phyloP scores from a whole-genome alignment of 2,329 filamentous ascomycete species.

The Ophiocordyceps australis region DNA sequence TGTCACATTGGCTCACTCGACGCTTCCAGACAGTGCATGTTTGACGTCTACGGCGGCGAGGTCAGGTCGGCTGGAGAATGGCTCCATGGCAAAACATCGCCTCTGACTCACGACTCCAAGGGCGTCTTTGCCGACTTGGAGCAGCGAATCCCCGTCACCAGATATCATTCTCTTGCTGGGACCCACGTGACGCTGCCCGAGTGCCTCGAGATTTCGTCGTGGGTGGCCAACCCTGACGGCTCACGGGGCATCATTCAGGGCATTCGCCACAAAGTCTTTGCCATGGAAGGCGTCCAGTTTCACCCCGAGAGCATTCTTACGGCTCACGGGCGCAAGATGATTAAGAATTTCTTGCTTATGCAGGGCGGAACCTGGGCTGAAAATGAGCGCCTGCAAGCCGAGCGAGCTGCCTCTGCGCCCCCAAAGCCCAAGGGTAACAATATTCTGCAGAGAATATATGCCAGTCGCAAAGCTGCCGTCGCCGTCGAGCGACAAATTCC shows the following conservation, averaged over 20 bases:
- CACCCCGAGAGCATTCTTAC: conserved; percentile 96
- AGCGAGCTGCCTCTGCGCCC: conserved; percentile 9
- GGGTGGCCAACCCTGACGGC: conserved; percentile 61
- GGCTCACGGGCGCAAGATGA: conserved; percentile 71
- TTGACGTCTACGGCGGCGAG: conserved; percentile 78
- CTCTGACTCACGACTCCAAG: conserved; percentile 71
- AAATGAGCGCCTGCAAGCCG: conserved; percentile 39
- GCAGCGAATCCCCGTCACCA: conserved; percentile 70
- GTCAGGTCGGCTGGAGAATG: conserved; percentile 92
- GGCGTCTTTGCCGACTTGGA: conserved; percentile 78
- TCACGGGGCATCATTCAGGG: conserved; percentile 88
- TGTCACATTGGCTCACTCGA: background rate
- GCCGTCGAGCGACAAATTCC: conserved; percentile 68
- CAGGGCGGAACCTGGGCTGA: conserved; percentile 84
- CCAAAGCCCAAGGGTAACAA: conserved; percentile 47
- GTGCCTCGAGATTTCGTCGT: conserved; percentile 78
- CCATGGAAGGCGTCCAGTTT: conserved; percentile 94
- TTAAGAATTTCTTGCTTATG: conserved; percentile 80
- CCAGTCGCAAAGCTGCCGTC: conserved; percentile 57
- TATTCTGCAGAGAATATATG: conserved; percentile 84
- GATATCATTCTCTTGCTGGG: conserved; percentile 91
- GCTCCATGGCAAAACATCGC: conserved; percentile 90
- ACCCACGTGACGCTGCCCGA: conserved; percentile 75
- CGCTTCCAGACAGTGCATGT: conserved; percentile 66
- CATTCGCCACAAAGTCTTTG: conserved; percentile 77